A percentile compares a stretch with the other conserved stretches of the same genome.
Conservation (phyloP, 106 monocot genomes). For the Dioscorea dumetorum region DNA sequence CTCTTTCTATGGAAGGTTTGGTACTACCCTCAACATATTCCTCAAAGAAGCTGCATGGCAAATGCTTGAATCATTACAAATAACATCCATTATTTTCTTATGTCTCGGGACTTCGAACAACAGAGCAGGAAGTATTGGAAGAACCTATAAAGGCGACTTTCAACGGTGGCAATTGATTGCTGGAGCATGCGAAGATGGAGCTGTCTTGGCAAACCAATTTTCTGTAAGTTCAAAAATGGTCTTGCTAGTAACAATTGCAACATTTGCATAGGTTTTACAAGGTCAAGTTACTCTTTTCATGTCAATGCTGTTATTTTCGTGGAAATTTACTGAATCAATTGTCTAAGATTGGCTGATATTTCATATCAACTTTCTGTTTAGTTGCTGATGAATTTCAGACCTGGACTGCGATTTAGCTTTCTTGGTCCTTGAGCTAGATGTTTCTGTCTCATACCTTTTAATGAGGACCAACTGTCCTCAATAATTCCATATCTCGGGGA, state of each 20-base stretch:
- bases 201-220: slow-evolving; percentile 79
- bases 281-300: background rate
- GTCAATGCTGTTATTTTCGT: too few relatives aligned
- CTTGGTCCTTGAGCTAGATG: too few relatives aligned
- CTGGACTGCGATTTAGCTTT: too few relatives aligned
- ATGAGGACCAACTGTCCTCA: too few relatives aligned
- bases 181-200: slow-evolving; percentile 59
- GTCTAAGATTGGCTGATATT: too few relatives aligned
- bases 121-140: slow-evolving; percentile 92
- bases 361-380: too few relatives aligned
- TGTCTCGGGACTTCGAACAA: slow-evolving; percentile 1
- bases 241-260: background rate
- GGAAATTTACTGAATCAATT: too few relatives aligned
- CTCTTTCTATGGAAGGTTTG: too few relatives aligned
- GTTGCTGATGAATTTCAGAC: too few relatives aligned
- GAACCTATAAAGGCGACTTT: slow-evolving; percentile 84
- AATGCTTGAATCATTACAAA: background rate
- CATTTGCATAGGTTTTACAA: background rate
- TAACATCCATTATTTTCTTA: background rate
- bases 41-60: background rate
- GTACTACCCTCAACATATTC: background rate
- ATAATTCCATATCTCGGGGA: too few relatives aligned
- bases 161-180: slow-evolving; percentile 79
- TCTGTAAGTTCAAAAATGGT: slow-evolving; percentile 48
- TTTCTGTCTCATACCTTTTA: too few relatives aligned